phyloP scores from a whole-genome alignment of 2,329 filamentous ascomycete species.

The Stachybotrys elegans region DNA sequence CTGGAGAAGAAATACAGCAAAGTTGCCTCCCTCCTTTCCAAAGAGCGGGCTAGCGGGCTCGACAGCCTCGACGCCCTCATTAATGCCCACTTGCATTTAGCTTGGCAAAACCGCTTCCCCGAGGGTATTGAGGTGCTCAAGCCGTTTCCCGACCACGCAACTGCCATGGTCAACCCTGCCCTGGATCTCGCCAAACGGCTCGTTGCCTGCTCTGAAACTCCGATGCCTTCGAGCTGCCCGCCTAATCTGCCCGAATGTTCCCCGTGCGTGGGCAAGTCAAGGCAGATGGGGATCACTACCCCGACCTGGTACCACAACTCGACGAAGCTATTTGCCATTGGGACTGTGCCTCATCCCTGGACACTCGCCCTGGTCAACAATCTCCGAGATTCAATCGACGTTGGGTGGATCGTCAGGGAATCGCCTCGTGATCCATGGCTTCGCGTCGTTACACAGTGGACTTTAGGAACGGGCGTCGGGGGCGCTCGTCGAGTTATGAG shows the following conservation, averaged over 20 bases:
- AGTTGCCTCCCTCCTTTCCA: conserved; percentile 57
- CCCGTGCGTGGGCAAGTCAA: conserved; percentile 59
- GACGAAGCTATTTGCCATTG: conserved; percentile 72
- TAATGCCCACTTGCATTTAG: conserved; percentile 77
- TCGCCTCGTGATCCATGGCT: conserved; percentile 78
- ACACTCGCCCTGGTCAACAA: conserved; percentile 68
- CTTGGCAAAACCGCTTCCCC: conserved; percentile 76
- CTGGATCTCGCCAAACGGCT: conserved; percentile 70
- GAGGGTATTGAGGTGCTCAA: conserved; percentile 78
- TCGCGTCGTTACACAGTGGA: conserved; percentile 60
- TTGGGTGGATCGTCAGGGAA: conserved; percentile 60
- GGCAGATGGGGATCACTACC: conserved; percentile 62
- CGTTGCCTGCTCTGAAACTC: conserved; percentile 67
- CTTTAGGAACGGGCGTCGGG: conserved; percentile 57
- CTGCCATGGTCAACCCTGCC: conserved; percentile 64
- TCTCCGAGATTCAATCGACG: conserved; percentile 54
- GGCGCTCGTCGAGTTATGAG: conserved; percentile 62
- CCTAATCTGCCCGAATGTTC: conserved; percentile 73
- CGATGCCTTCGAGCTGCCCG: conserved; percentile 73
- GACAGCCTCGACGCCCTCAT: conserved; percentile 67
- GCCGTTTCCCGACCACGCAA: conserved; percentile 70
- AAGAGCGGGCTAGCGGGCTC: conserved; percentile 56
- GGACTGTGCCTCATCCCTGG: conserved; percentile 86
- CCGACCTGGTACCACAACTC: conserved; percentile 66
- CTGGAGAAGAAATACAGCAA: conserved; percentile 63